Base-by-base conservation (phyloP, 2,329 filamentous ascomycete species). In the Arthrobotrys conoides region DNA sequence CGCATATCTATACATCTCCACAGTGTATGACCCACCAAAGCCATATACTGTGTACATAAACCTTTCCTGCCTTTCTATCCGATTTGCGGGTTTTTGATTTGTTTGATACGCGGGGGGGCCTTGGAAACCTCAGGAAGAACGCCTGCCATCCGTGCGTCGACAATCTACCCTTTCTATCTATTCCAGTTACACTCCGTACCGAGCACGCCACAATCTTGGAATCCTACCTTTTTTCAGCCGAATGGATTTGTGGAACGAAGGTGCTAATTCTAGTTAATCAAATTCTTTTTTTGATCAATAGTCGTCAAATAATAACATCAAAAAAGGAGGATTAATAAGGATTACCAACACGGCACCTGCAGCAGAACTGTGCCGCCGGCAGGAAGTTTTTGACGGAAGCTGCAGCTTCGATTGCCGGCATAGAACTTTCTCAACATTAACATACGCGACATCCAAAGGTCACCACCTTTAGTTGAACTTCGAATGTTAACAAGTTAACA, bases 61-160 rank as follows among this genome's bases (percentile, higher is more conserved):
- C 36, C 51, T 12, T 57, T 27, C 24, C 41, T 2, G n/a, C 46
- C 24, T 20, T 63, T 49, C 33, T 44, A 20, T 57, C 27, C 51
- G 41, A 33, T 51, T 46, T 71, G 53, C 55, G 18, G 18, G 38
- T 63, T 49, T 30, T 71, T 46, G 16, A 20, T 46, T 51, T 16
- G 16, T 51, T 51, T 63, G 41, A 53, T 71, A 71, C 27, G 6
- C n/a, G n/a, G n/a, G n/a, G n/a, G n/a, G n/a, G 27, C 55, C 10
- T 71, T 38, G 53, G 30, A 63, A 63, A 48, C 44, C 30, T 71
- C 55, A 53, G 41, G 66, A 61, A 70, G 46, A 71, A 64, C 46
- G 57, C 57, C 57, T 51, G 48, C 55, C 2, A 71, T 71, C 68
- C 68, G 68, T 71, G 57, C 68, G 68, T 48, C 57, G 51, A 53